Evolutionary conservation across 495 filamentous ascomycete species (phyloP), one percentile per base, ranked within the genome.

Genomic region (Staphylotrichum longicolle): DNA sequence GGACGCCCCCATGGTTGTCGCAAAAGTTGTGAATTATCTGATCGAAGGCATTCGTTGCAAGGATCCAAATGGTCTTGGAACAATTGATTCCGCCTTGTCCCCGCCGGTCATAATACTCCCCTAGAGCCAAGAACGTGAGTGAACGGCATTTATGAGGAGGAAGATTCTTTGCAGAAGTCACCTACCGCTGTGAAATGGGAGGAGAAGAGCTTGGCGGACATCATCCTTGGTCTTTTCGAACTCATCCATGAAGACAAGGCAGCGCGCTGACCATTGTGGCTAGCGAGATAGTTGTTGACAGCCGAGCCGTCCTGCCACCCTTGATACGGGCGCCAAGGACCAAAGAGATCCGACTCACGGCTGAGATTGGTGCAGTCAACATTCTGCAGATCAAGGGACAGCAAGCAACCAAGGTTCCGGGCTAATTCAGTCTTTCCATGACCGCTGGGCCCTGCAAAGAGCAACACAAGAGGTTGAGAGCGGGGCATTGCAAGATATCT

Each of bases 231-330:
- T 83, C 67, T 85, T 85, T 34, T 85, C 83, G 44, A 86, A 84
- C 51, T 85, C 82, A 53, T 85, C 83, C 8, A 86, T 61, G 60
- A 83, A 84, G 3, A 85, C 78, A 7, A 86, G 74, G 34, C 71
- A 72, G 30, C 71, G 65, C 54, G n/a, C n/a, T 74, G 35, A 14
- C 75, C 78, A 12, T 63, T 66, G 41, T 81, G 69, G n/a, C 53
- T 56, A 1, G 73, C 77, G 1, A 86, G 70, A 63, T 83, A 83
- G 65, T 85, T 85, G 50, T 84, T 85, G 27, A 84, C 49, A 2
- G 68, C 69, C 0, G 76, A 72, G 0, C 83, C 82, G 5, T 68
- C 37, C 37, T 81, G 70, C 5, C 56, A 57, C 0, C 74, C 73
- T 4, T 58, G 9, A 35, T 72, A 82, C 1, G 75, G 72, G 4